Evolutionary conservation across 257 asterid species (phyloP), one percentile per base, ranked within the genome.

Genomic region (Thymus mandschuricus): DNA sequence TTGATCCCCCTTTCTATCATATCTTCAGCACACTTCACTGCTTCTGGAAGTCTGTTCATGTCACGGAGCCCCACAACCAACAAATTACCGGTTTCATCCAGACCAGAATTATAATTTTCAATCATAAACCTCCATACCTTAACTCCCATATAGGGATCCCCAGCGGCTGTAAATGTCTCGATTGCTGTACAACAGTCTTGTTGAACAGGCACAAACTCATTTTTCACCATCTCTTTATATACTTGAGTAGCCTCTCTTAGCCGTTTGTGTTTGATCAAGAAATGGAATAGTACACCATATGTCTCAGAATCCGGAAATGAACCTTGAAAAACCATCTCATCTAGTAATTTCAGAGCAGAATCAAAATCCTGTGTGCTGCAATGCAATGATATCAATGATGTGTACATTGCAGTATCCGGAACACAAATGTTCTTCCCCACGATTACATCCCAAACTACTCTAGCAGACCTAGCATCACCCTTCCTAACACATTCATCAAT

Each of bases 161-260:
- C 87, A 56, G 55, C 64, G 65, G 77, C 80, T 52, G 85, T 3
- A 49, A 70, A 87, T 1, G 76, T 41, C 83, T 72, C 81, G 12
- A 87, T 83, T 28, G 91, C 88, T 29, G 69, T 15, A 76, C 49
- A 64, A 41, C 96, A 85, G 58, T 87, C 91, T 57, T 73, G 48
- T 38, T 83, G 89, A 75, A 79, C 69, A 11, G 92, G 93, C 57
- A 84, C 84, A 79, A 61, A 81, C 82, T 89, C 93, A 57, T 87
- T 89, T 51, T 89, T 89, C 80, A 89, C 81, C 96, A 89, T 89
- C 87, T 89, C 96, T 40, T 79, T 69, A 68, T 87, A 86, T 28
- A 87, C 12, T 3, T 80, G 83, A n/a, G 71, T 82, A 62, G 91
- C 96, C 65, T 89, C 88, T 50, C 72, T 87, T 41, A 85, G 41